Evolutionary conservation across 2,329 filamentous ascomycete genomes (phyloP), one percentile per base, ranked within the genome.

Genomic region (Aquanectria penicillioides): DNA sequence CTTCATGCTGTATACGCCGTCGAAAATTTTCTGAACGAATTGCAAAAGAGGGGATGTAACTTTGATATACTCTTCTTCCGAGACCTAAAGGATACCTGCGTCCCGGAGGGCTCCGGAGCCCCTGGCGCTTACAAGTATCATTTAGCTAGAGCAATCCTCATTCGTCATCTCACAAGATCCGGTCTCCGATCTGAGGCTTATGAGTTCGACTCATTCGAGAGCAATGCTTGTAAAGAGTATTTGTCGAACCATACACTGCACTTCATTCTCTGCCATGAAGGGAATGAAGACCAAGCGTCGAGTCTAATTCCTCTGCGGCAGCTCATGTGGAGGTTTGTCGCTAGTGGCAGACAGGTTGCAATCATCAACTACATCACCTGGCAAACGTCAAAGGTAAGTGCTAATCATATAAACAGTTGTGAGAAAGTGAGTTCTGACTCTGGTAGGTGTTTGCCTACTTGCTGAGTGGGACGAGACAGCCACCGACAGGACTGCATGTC

Each of bases 21-120:
- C 0, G 91, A 94, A 72, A 78, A 77, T 7, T 88, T 92, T 63
- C 79, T 93, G 1, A 73, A 78, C 36, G 81, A 85, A 53, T 80
- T 93, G 13, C 77, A 80, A 36, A 81, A 82, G 52, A 81, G 89
- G 46, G 87, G 88, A 50, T 92, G 89, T 72, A 86, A 87, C 55
- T 93, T 93, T 66, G 84, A 92, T 61, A 73, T 93, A 60, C 76
- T 87, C 13, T 94, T 92, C 77, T 91, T 93, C 68, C 79, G 86
- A 22, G 75, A 78, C 53, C 79, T 88, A 53, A 74, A 81, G 63
- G 69, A 78, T 5, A 75, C 88, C 10, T 90, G 86, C 66, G 73
- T 89, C 12, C 86, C 89, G 4, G 38, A 62, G 2, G 54, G 63
- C 8, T 15, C 28, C n/a, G 9, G 15, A 3, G 50, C 43, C 0